These are phyloP conservation scores for Murraya koenigii DNA, from an alignment of 345 rosid genomes.

Conservation along the genomic window DNA sequence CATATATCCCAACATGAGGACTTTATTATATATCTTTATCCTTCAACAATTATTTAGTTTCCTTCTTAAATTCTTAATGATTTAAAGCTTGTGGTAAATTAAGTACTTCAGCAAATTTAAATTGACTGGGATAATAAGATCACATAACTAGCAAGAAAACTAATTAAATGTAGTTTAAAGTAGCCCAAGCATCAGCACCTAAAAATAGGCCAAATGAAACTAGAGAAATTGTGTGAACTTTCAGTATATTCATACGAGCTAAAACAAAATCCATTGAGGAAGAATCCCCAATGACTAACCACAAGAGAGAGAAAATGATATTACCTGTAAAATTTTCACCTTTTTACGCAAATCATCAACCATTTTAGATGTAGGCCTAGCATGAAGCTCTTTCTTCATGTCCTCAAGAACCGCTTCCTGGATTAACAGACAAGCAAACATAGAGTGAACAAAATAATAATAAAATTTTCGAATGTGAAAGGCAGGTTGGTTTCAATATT, in stretches of 20 bases:
- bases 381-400: constrained; percentile 88
- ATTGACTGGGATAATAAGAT: neutral
- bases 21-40: neutral
- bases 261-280: neutral
- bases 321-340: constrained; percentile 97
- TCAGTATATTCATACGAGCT: neutral
- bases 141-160: neutral
- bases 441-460: neutral
- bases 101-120: neutral
- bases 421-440: constrained; percentile 15
- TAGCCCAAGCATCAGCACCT: neutral
- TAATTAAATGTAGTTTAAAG: neutral
- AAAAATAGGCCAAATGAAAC: neutral
- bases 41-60: neutral
- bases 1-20: neutral
- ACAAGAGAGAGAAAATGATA: neutral
- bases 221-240: neutral
- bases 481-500: neutral
- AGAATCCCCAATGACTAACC: neutral
- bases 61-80: neutral
- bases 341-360: constrained; percentile 95
- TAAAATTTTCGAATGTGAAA: neutral
- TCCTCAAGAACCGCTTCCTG: constrained; percentile 81
- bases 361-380: constrained; percentile 84
- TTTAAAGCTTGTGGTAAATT: neutral